These are phyloP conservation scores for Tetrahymena malaccensis DNA, from an alignment of 73 alveolate species.

Conservation along the genomic window DNA sequence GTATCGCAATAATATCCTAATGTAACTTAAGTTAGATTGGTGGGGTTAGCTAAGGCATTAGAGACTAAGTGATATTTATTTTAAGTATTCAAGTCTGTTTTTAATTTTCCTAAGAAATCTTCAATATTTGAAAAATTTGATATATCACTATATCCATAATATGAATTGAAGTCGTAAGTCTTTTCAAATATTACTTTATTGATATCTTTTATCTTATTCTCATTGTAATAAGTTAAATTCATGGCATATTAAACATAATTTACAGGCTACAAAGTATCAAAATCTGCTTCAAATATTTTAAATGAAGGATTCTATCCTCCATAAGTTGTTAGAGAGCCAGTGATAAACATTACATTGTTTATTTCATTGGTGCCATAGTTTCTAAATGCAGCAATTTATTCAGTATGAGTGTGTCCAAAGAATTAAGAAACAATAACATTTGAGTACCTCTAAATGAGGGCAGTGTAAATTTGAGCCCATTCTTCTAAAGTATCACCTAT, in stretches of 20 bases:
- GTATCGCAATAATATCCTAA: not conserved
- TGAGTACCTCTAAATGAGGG: conserved; percentile 25
- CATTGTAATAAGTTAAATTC: conserved; percentile 9
- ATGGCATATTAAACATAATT: conserved; percentile 15
- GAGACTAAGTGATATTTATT: not conserved
- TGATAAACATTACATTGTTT: conserved; percentile 16
- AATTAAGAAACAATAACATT: conserved; percentile 11
- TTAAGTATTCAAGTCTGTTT: not conserved
- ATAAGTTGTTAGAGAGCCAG: conserved; percentile 29
- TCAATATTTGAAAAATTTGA: not conserved
- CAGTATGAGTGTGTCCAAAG: conserved; percentile 39
- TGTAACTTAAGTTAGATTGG: not conserved
- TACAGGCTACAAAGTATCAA: conserved; percentile 14
- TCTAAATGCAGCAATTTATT: conserved; percentile 8
- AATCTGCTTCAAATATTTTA: conserved; percentile 22
- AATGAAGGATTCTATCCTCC: conserved; percentile 8
- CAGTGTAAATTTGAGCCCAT: conserved; percentile 36
- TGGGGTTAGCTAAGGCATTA: not conserved
- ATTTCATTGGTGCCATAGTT: not conserved
- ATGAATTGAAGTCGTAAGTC: not conserved
- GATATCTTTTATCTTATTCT: not conserved
- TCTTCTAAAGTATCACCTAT: conserved; percentile 20
- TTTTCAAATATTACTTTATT: not conserved
- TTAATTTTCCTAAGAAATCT: not conserved
- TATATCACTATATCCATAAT: not conserved